phyloP scores from a whole-genome alignment of 176 grass and related monocot genomes.

The Avena sativa region DNA sequence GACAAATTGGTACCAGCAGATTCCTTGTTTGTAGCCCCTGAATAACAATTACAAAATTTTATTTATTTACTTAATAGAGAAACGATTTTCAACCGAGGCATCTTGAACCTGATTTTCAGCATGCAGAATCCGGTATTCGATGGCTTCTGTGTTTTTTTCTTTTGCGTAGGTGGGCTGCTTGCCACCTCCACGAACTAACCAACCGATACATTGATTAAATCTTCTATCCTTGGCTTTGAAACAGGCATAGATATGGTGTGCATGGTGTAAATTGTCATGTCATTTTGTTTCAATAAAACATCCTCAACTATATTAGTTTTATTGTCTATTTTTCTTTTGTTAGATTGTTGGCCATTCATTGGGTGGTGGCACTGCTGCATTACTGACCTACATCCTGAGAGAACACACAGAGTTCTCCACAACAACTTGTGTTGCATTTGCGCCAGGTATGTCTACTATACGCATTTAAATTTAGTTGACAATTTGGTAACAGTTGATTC shows the following conservation, averaged over 20 bases:
- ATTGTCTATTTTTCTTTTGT: slow-evolving; percentile 33
- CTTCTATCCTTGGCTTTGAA: slow-evolving; percentile 8
- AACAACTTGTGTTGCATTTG: slow-evolving; percentile 91
- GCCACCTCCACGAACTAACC: neutral
- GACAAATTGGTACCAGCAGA: neutral
- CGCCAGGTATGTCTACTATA: slow-evolving; percentile 64
- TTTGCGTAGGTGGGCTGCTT: neutral
- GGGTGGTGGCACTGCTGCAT: slow-evolving; percentile 95
- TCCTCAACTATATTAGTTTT: slow-evolving; percentile 15
- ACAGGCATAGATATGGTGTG: neutral
- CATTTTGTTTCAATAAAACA: slow-evolving; percentile 9
- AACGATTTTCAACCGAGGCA: neutral
- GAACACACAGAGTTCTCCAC: slow-evolving; percentile 81
- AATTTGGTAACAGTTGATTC: slow-evolving; percentile 45
- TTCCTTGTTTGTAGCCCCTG: neutral
- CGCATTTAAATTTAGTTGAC: slow-evolving; percentile 29
- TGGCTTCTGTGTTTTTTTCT: neutral
- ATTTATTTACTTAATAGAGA: neutral
- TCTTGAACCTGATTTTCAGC: neutral
- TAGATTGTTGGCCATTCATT: slow-evolving; percentile 99
- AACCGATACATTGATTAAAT: neutral
- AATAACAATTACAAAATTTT: neutral
- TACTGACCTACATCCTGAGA: slow-evolving; percentile 94
- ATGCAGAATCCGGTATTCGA: neutral
- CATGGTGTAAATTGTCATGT: neutral